Conservation (phyloP, 2,329 filamentous ascomycete genomes). For the Epichloe sibirici region DNA sequence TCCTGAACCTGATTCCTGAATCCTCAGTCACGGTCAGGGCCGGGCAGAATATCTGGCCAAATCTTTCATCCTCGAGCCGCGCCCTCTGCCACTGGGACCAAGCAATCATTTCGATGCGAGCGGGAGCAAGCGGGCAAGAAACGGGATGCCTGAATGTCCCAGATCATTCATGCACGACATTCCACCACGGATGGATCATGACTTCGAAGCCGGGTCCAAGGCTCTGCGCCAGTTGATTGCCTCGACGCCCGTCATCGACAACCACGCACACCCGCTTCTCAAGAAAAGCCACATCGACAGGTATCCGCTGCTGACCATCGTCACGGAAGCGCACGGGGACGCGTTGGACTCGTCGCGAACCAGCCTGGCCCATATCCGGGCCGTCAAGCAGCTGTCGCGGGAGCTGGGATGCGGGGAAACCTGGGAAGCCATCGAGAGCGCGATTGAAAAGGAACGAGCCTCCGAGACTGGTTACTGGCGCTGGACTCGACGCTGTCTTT, state of each 20-base stretch:
- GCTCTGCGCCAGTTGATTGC: slow-evolving; percentile 28
- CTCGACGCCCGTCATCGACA: slow-evolving; percentile 55
- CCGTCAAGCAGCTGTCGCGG: slow-evolving; percentile 52
- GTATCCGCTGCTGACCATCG: slow-evolving; percentile 45
- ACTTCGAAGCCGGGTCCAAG: slow-evolving; percentile 8
- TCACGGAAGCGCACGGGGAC: slow-evolving; percentile 59
- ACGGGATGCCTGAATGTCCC: no score
- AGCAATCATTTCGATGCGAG: no score
- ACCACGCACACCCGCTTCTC: slow-evolving; percentile 60
- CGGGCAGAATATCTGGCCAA: no score
- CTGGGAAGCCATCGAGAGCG: slow-evolving; percentile 42
- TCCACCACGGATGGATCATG: neutral
- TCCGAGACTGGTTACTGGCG: slow-evolving; percentile 32
- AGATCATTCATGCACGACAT: neutral
- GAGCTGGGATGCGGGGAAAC: slow-evolving; percentile 52
- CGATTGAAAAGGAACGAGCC: slow-evolving; percentile 27
- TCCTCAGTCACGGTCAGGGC: no score
- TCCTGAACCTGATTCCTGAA: no score
- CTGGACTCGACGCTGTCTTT: slow-evolving; percentile 52
- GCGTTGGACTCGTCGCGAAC: slow-evolving; percentile 50
- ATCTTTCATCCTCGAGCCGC: no score
- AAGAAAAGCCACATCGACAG: slow-evolving; percentile 34
- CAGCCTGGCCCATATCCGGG: slow-evolving; percentile 58
- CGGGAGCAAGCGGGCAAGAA: no score
- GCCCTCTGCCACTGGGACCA: no score